These are phyloP conservation scores for Tieghemiomyces parasiticus DNA, from an alignment of 192 early-diverging fungal genomes.

Conservation along the genomic window DNA sequence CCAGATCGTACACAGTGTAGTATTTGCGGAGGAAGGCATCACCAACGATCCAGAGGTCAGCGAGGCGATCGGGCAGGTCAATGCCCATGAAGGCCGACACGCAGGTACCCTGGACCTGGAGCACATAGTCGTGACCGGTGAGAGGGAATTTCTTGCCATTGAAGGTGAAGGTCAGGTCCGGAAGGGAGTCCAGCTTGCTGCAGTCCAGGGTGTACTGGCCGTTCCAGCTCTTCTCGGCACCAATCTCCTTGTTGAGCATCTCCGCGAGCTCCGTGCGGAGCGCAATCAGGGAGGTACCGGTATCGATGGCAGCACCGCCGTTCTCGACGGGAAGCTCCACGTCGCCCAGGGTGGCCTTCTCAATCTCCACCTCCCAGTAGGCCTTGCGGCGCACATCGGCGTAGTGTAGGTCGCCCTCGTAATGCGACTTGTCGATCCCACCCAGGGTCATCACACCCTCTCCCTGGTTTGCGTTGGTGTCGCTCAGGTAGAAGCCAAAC, in stretches of 20 bases:
- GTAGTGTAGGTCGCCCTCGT: conserved; percentile 55
- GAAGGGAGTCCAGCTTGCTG: conserved; percentile 41
- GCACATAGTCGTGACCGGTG: conserved; percentile 44
- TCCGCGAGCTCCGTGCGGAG: conserved; percentile 65
- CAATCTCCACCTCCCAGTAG: conserved; percentile 94
- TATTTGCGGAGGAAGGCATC: conserved; percentile 73
- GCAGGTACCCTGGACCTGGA: conserved; percentile 48
- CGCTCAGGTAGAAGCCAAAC: conserved; percentile 79
- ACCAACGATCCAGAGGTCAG: conserved; percentile 76
- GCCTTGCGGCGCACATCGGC: conserved; percentile 78
- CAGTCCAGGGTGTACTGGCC: conserved; percentile 89
- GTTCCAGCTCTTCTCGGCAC: conserved; percentile 72
- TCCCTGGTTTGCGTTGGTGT: conserved; percentile 41
- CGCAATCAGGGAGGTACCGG: conserved; percentile 77
- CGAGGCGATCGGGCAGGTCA: conserved; percentile 62
- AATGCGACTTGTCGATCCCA: conserved; percentile 62
- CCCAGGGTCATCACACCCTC: conserved; percentile 85
- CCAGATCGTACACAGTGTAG: conserved; percentile 45
- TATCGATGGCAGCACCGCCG: conserved; percentile 78
- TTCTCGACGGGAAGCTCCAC: conserved; percentile 48
- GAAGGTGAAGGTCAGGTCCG: conserved; percentile 64
- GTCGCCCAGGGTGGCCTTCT: conserved; percentile 62
- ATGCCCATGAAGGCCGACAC: conserved; percentile 85
- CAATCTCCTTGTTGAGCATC: conserved; percentile 77
- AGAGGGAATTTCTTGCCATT: conserved; percentile 50